Evolutionary conservation across 106 monocot genomes (phyloP).

Genomic region (Gastrodia elata): DNA sequence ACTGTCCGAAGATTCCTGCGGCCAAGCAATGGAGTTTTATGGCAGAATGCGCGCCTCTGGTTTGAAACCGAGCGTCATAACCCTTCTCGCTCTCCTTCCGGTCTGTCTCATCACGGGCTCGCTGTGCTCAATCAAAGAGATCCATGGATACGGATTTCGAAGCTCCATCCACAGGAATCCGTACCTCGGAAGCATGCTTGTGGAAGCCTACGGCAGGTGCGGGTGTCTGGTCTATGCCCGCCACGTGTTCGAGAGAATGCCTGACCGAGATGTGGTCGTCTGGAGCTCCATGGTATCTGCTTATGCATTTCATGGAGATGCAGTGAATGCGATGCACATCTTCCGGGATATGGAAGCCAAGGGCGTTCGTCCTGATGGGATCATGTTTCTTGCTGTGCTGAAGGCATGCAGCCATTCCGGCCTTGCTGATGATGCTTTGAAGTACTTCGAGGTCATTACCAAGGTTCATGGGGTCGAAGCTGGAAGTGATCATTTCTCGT

Average conservation of each 20-base stretch:
- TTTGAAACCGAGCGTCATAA: slow-evolving; percentile 37
- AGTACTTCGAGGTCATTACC: slow-evolving; percentile 42
- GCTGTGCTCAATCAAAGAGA: slow-evolving; percentile 40
- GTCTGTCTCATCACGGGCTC: slow-evolving; percentile 21
- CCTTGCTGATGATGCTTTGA: slow-evolving; percentile 42
- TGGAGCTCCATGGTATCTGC: slow-evolving; percentile 73
- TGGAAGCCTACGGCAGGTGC: slow-evolving; percentile 66
- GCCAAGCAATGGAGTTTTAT: slow-evolving; percentile 35
- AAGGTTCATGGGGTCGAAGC: slow-evolving; percentile 28
- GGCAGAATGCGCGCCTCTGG: slow-evolving; percentile 32
- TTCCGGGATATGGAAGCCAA: slow-evolving; percentile 43
- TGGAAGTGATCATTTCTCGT: slow-evolving; percentile 53
- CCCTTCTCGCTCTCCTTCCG: slow-evolving; percentile 53
- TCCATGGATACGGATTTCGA: slow-evolving; percentile 46
- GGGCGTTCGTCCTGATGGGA: slow-evolving; percentile 34
- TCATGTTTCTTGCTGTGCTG: slow-evolving; percentile 54
- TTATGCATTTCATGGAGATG: slow-evolving; percentile 56
- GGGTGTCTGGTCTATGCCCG: slow-evolving; percentile 35
- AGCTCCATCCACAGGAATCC: slow-evolving; percentile 6
- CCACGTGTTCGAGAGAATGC: slow-evolving; percentile 25
- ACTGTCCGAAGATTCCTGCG: slow-evolving; percentile 12
- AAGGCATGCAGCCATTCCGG: slow-evolving; percentile 81
- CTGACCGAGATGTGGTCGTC: slow-evolving; percentile 53
- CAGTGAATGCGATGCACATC: slow-evolving; percentile 25
- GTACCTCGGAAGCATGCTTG: slow-evolving; percentile 47